Base-by-base conservation (phyloP, 2,329 filamentous ascomycete genomes). In the Dothistroma pini region DNA sequence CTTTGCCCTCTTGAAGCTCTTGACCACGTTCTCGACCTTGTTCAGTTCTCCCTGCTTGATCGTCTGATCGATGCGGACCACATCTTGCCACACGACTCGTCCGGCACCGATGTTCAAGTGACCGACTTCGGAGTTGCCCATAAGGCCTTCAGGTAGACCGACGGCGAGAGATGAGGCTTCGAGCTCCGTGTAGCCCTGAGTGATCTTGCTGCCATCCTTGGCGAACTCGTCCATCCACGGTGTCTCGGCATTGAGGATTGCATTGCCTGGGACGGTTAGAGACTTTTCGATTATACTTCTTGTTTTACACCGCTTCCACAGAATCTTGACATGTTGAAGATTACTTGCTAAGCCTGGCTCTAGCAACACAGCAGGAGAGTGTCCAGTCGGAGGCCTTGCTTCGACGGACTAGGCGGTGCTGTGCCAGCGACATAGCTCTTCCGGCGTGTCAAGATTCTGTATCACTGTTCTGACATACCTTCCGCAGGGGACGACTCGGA, bases 121-220 rank as follows among this genome's bases (percentile, higher is more conserved):
- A 64, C 95, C 95, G 76, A 99, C 95, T 79, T 99, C 95, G 70
- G 91, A 96, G 83, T 99, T 99, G 68, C 95, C 95, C 95, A 99
- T 99, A 68, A 99, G 83, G 62, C 95, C 95, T 76, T 99, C 93
- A 21, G 95, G 95, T 57, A 99, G 86, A 68, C 95, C 95, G 67
- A 99, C 95, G 51, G 95, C 95, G 63, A 96, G 85, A 49, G 95
- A 97, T 2, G 95, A 97, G 61, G 95, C 95, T 71, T 99, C 95
- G 64, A 99, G 88, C 80, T 96, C 88, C 66, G 90, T 91, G 80
- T 89, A 99, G 64, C 93, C 93, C 72, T 93, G 88, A 34, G 88
- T 81, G 66, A 88, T 89, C 77, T 89, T 87, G 74, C 88, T 90
- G 70, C 81, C 81, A 59, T 81, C 72, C 57, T 81, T 81, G 59